phyloP scores from a whole-genome alignment of 2,329 filamentous ascomycete species.

The Scytalidium lignicola region DNA sequence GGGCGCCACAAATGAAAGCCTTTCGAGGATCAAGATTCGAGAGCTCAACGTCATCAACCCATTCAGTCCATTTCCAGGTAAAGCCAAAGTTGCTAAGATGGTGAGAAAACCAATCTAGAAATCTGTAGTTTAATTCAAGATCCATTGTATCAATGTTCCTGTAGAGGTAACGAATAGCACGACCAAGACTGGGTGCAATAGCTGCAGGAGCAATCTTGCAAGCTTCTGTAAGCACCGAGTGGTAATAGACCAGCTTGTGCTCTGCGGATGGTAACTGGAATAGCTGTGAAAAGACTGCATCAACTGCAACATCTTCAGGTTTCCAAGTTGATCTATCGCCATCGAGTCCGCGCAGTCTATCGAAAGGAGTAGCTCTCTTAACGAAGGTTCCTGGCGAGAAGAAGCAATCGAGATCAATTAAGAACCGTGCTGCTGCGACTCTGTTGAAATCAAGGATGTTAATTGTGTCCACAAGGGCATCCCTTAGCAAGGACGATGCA shows the following conservation, averaged over 20 bases:
- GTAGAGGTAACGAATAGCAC: slow-evolving; percentile 90
- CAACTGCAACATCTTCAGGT: slow-evolving; percentile 94
- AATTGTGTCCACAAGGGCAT: slow-evolving; percentile 85
- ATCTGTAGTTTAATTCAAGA: slow-evolving; percentile 78
- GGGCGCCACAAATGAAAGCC: slow-evolving; percentile 82
- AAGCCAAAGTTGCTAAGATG: slow-evolving; percentile 99
- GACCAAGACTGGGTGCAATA: slow-evolving; percentile 89
- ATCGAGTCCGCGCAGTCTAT: slow-evolving; percentile 71
- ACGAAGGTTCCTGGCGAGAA: slow-evolving; percentile 88
- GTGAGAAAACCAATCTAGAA: slow-evolving; percentile 96
- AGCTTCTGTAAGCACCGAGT: slow-evolving; percentile 87
- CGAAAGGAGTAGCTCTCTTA: slow-evolving; percentile 87
- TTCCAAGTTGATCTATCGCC: slow-evolving; percentile 78
- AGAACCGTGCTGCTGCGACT: slow-evolving; percentile 75
- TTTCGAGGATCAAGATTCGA: slow-evolving; percentile 79
- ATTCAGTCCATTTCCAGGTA: slow-evolving; percentile 99
- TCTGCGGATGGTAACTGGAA: slow-evolving; percentile 82
- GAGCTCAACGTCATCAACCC: slow-evolving; percentile 80
- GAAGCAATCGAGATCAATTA: slow-evolving; percentile 94
- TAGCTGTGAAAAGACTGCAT: slow-evolving; percentile 93
- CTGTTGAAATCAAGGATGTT: slow-evolving; percentile 93
- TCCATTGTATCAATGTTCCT: slow-evolving; percentile 78
- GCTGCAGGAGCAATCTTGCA: slow-evolving; percentile 95
- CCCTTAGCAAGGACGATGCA: slow-evolving; percentile 76
- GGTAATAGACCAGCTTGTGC: slow-evolving; percentile 95